Conservation (phyloP, 2,329 filamentous ascomycete genomes). For the Hypocrella siamensis region DNA sequence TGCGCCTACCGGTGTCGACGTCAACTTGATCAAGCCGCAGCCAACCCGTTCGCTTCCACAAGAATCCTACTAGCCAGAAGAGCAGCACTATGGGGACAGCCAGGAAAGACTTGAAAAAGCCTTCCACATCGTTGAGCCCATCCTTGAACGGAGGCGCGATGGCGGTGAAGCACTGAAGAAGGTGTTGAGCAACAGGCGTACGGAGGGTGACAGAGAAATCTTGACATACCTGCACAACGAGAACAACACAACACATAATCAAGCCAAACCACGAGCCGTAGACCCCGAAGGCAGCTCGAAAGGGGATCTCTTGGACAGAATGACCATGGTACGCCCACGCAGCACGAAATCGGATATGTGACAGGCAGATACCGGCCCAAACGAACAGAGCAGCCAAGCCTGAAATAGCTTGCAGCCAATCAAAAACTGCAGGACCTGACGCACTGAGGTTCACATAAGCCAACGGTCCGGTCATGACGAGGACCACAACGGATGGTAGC, state of each 20-base stretch:
- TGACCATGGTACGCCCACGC: conserved; percentile 44
- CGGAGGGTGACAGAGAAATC: background rate
- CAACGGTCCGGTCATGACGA: conserved; percentile 30
- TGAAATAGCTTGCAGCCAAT: conserved; percentile 49
- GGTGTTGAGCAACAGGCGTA: conserved; percentile 1
- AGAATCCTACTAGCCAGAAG: conserved; percentile 40
- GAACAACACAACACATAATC: conserved; percentile 33
- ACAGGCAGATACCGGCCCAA: conserved; percentile 49
- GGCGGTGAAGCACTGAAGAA: conserved; percentile 27
- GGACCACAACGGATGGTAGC: conserved; percentile 25
- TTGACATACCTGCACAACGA: conserved; percentile 32
- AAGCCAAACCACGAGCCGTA: conserved; percentile 48
- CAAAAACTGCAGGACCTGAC: conserved; percentile 36
- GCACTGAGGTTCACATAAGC: conserved; percentile 29
- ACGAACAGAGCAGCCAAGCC: conserved; percentile 48
- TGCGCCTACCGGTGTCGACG: conserved; percentile 47
- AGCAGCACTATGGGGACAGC: conserved; percentile 34
- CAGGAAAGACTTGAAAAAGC: conserved; percentile 39
- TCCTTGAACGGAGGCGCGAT: conserved; percentile 19
- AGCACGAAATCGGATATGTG: conserved; percentile 50
- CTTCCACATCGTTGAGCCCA: conserved; percentile 22
- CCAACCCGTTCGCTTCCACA: conserved; percentile 51
- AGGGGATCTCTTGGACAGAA: conserved; percentile 48
- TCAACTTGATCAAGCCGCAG: conserved; percentile 44
- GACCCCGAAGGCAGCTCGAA: conserved; percentile 42